A percentile compares a stretch with the other conserved stretches of the same genome.
Conservation (phyloP, 805 yeast genomes). For the Saccharomycopsis malanga region DNA sequence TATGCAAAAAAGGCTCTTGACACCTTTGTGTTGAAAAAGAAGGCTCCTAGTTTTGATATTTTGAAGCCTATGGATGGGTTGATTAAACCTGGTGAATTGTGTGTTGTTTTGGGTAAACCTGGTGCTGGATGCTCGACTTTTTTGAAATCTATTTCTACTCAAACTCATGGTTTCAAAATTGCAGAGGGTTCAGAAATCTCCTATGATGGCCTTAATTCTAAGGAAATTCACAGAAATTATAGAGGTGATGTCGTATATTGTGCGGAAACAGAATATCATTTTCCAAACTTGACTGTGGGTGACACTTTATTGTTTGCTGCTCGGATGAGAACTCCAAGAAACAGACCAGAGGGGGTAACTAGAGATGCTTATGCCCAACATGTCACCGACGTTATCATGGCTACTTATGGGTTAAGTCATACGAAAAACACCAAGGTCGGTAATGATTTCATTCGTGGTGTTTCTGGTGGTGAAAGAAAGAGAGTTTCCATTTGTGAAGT, state of each 20-base stretch:
- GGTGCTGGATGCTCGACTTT: conserved; percentile 67
- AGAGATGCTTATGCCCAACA: conserved; percentile 44
- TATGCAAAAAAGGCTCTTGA: background rate
- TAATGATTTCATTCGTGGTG: conserved; percentile 59
- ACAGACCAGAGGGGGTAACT: conserved; percentile 44
- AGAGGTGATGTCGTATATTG: conserved; percentile 60
- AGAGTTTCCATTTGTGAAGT: conserved; percentile 72
- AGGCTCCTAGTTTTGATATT: conserved; percentile 34
- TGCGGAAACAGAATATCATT: conserved; percentile 58
- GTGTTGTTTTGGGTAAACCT: conserved; percentile 73
- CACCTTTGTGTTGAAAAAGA: conserved; percentile 18
- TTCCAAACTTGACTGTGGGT: conserved; percentile 57
- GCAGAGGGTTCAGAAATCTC: conserved; percentile 39
- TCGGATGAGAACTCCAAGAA: conserved; percentile 46
- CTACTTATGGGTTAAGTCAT: conserved; percentile 43
- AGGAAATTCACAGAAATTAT: conserved; percentile 39
- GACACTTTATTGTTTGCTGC: conserved; percentile 53
- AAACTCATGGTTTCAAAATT: conserved; percentile 49
- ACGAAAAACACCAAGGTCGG: conserved; percentile 62
- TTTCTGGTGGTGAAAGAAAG: conserved; percentile 71
- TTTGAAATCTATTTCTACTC: conserved; percentile 47
- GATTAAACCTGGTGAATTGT: conserved; percentile 55
- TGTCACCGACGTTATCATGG: conserved; percentile 45
- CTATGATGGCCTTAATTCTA: conserved; percentile 42
- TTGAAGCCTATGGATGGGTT: conserved; percentile 50